These are phyloP conservation scores for Ogataea nakhonphanomensis DNA, from an alignment of 805 yeast species.

Conservation along the genomic window DNA sequence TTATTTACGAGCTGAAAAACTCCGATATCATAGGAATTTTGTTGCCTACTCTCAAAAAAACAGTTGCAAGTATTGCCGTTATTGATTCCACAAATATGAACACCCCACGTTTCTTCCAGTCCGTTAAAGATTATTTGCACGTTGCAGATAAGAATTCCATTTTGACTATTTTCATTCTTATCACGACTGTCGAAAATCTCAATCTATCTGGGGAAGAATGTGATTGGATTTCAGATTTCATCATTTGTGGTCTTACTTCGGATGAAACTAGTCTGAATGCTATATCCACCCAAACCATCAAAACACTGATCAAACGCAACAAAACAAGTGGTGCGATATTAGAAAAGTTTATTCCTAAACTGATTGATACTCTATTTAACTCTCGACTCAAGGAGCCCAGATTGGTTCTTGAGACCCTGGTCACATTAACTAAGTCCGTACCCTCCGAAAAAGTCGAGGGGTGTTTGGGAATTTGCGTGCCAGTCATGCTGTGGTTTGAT, in stretches of 20 bases:
- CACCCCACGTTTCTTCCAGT: conserved; percentile 36
- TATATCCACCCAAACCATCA: conserved; percentile 59
- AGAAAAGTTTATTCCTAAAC: conserved; percentile 42
- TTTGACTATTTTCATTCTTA: conserved; percentile 42
- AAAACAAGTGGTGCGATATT: conserved; percentile 37
- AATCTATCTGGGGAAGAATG: conserved; percentile 36
- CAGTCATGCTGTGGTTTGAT: conserved; percentile 33
- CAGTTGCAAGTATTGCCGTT: conserved; percentile 32
- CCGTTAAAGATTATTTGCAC: conserved; percentile 31
- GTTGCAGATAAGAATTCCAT: conserved; percentile 35
- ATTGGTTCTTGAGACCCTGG: conserved; percentile 46
- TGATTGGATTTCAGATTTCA: conserved; percentile 31
- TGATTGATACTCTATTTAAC: conserved; percentile 32
- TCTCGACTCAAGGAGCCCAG: conserved; percentile 32
- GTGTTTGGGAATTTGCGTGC: conserved; percentile 31
- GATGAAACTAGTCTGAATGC: conserved; percentile 33
- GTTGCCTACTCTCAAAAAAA: conserved; percentile 47
- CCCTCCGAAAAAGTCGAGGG: conserved; percentile 30
- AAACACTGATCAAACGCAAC: conserved; percentile 43
- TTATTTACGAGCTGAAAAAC: conserved; percentile 45
- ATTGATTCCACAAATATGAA: conserved; percentile 20
- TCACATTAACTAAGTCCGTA: conserved; percentile 40
- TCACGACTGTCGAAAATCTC: conserved; percentile 38
- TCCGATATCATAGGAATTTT: conserved; percentile 47
- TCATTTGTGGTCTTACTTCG: conserved; percentile 36